A percentile compares a stretch with the other conserved stretches of the same genome.
phyloP scores from a whole-genome alignment of 2,329 filamentous ascomycete species.

The Furcasterigmium furcatum region DNA sequence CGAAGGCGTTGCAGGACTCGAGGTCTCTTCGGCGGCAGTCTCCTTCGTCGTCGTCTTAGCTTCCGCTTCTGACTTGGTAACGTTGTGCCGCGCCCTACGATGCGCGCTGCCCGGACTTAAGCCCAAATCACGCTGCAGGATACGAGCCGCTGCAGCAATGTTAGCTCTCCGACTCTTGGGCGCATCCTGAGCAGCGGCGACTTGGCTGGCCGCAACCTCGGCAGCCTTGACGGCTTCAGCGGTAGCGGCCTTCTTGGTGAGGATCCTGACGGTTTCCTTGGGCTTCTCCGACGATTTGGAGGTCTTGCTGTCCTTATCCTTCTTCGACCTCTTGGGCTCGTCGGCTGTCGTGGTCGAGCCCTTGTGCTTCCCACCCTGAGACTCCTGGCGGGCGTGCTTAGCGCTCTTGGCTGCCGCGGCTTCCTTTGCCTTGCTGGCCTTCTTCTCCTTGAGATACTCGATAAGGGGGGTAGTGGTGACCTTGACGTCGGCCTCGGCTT shows the following conservation, averaged over 20 bases:
- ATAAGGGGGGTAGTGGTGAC: slow-evolving; percentile 84
- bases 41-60: slow-evolving; percentile 35
- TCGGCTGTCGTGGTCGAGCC: slow-evolving; percentile 28
- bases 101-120: slow-evolving; percentile 62
- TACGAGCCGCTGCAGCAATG: slow-evolving; percentile 62
- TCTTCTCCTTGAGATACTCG: slow-evolving; percentile 88
- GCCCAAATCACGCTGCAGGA: slow-evolving; percentile 64
- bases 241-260: slow-evolving; percentile 54
- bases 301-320: slow-evolving; percentile 53
- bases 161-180: slow-evolving; percentile 56
- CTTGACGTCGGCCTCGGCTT: slow-evolving; percentile 52
- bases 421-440: slow-evolving; percentile 69
- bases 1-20: slow-evolving; percentile 11
- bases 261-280: slow-evolving; percentile 60
- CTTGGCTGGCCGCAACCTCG: slow-evolving; percentile 36
- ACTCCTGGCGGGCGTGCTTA: slow-evolving; percentile 56
- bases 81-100: slow-evolving; percentile 56
- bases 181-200: slow-evolving; percentile 26
- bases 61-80: slow-evolving; percentile 51
- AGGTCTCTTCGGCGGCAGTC: slow-evolving; percentile 13
- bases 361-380: slow-evolving; percentile 46
- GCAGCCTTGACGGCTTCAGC: slow-evolving; percentile 45
- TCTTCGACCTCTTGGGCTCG: slow-evolving; percentile 52
- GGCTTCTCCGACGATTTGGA: slow-evolving; percentile 48
- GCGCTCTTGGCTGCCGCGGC: slow-evolving; percentile 47